Percentiles rank a stretch among this genome's conserved stretches.
These are phyloP conservation scores for Sporothrix pseudoabietina DNA, from an alignment of 2,329 filamentous ascomycete species.

Conservation along the genomic window DNA sequence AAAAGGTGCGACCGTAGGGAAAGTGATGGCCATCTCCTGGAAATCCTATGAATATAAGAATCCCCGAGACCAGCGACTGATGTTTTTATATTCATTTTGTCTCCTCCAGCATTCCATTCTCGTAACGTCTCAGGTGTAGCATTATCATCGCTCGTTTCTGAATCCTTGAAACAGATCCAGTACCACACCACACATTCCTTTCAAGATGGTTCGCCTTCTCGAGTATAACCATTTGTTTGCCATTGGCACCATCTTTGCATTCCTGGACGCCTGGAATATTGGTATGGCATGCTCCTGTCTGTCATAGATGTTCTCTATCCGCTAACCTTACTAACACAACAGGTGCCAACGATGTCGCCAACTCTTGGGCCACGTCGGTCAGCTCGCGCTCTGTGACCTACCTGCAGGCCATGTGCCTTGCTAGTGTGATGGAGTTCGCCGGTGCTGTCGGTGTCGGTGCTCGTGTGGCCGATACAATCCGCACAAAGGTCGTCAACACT, in stretches of 20 bases:
- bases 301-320: background rate
- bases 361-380: slow-evolving; percentile 74
- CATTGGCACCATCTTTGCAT: slow-evolving; percentile 59
- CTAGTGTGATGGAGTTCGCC: slow-evolving; percentile 63
- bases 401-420: slow-evolving; percentile 61
- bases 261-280: slow-evolving; percentile 68
- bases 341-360: slow-evolving; percentile 68
- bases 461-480: slow-evolving; percentile 63
- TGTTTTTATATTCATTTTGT: too few species aligned
- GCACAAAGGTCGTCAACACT: slow-evolving; percentile 59
- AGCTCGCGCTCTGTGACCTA: slow-evolving; percentile 67
- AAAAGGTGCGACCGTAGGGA: background rate
- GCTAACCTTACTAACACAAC: background rate
- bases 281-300: slow-evolving; percentile 44
- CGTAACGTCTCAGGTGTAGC: background rate
- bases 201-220: slow-evolving; percentile 23
- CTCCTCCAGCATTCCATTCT: background rate
- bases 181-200: background rate
- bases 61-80: background rate
- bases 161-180: too few species aligned
- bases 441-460: slow-evolving; percentile 63
- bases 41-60: background rate
- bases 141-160: background rate
- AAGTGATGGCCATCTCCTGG: background rate
- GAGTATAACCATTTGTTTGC: slow-evolving; percentile 26